A percentile compares a stretch with the other conserved stretches of the same genome.
phyloP scores from a whole-genome alignment of 768 basidiomycete species.

The Xanthoconium purpureum region DNA sequence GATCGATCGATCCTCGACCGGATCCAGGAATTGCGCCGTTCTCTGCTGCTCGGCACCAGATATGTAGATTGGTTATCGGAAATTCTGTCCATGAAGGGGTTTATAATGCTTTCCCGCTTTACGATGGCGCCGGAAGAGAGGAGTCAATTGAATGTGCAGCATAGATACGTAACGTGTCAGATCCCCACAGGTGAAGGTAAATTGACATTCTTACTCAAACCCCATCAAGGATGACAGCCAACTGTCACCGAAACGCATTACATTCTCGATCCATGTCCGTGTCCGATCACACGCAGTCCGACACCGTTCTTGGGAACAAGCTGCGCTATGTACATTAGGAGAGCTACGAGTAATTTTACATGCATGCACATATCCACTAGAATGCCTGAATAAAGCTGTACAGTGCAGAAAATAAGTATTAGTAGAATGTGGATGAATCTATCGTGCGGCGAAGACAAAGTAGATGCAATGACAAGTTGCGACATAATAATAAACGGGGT shows the following conservation, averaged over 20 bases:
- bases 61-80: neutral
- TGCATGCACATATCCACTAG: conserved; percentile 39
- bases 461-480: conserved; percentile 16
- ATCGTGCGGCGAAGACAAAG: conserved; percentile 14
- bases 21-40: conserved; percentile 11
- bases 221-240: conserved; percentile 31
- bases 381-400: conserved; percentile 35
- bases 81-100: neutral
- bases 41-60: conserved; percentile 7
- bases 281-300: conserved; percentile 4
- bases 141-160: conserved; percentile 1
- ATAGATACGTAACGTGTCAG: conserved; percentile 29
- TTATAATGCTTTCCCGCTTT: neutral
- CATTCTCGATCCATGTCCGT: conserved; percentile 14
- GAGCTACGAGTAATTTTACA: conserved; percentile 33
- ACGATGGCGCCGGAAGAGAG: conserved; percentile 14
- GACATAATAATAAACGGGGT: conserved; percentile 30
- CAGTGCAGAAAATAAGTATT: conserved; percentile 34
- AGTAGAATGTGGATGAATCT: conserved; percentile 33
- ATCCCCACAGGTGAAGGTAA: conserved; percentile 30
- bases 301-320: conserved; percentile 4
- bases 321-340: conserved; percentile 33
- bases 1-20: conserved; percentile 26
- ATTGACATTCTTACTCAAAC: conserved; percentile 29
- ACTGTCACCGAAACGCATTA: conserved; percentile 10